Evolutionary conservation across 1,284 basidiomycete genomes (phyloP).

Genomic region (Marasmius sp.): DNA sequence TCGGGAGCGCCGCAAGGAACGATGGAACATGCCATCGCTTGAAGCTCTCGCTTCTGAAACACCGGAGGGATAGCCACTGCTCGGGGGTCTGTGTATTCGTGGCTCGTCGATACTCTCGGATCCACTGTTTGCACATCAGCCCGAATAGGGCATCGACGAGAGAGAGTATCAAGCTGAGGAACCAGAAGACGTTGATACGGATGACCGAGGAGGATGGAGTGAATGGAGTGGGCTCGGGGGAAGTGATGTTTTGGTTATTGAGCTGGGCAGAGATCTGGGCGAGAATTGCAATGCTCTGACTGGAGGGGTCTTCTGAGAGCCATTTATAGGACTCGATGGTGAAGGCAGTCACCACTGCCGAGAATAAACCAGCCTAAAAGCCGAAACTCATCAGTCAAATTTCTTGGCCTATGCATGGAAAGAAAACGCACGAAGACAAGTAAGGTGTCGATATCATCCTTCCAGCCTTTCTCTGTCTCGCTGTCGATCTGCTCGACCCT

Average conservation of each 20-base stretch:
- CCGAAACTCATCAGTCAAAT: not conserved
- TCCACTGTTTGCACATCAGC: conserved; percentile 11
- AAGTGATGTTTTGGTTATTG: not conserved
- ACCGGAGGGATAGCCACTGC: conserved; percentile 3
- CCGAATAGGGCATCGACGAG: conserved; percentile 4
- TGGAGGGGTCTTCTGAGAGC: conserved; percentile 8
- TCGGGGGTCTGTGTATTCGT: not conserved
- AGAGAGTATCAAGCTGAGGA: conserved; percentile 8
- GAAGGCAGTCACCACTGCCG: conserved; percentile 19
- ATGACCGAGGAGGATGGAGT: not conserved
- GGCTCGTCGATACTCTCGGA: conserved; percentile 6
- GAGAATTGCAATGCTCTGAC: conserved; percentile 8
- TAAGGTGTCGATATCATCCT: conserved; percentile 8
- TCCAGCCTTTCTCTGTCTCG: conserved; percentile 2
- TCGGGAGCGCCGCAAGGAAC: conserved; percentile 1
- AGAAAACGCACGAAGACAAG: conserved; percentile 3
- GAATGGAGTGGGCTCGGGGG: not conserved
- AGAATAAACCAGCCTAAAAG: conserved; percentile 19
- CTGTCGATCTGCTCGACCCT: conserved; percentile 3
- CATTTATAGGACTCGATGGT: conserved; percentile 17
- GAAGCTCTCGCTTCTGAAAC: conserved; percentile 3
- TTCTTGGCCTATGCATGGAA: not conserved
- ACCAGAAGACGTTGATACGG: conserved; percentile 10
- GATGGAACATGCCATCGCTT: conserved; percentile 1
- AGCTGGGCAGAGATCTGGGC: conserved; percentile 8